A percentile compares a stretch with the other conserved stretches of the same genome.
Conservation (phyloP, 768 basidiomycete genomes). For the Amyloporia xantha region DNA sequence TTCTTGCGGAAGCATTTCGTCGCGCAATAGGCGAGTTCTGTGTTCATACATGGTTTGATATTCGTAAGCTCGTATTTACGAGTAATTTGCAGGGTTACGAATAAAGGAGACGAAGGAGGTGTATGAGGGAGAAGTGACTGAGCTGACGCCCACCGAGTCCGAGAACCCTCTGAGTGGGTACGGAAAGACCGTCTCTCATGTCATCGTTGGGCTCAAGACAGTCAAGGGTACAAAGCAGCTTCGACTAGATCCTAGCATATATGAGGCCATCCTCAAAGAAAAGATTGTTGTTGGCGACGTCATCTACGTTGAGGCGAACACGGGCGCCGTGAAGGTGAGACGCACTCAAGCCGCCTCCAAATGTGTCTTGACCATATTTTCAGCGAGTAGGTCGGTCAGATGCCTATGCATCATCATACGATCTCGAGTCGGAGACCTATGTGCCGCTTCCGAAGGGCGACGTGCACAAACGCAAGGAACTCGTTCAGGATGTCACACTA, state of each 20-base stretch:
- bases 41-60: not conserved
- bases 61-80: no score
- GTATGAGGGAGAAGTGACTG: slow-evolving; percentile 97
- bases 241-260: slow-evolving; percentile 89
- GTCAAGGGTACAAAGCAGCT: slow-evolving; percentile 81
- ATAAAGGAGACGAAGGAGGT: slow-evolving; percentile 99
- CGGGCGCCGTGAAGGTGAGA: slow-evolving; percentile 87
- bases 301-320: slow-evolving; percentile 89
- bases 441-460: slow-evolving; percentile 96
- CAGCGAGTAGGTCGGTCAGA: slow-evolving; percentile 95
- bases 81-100: slow-evolving; percentile 73
- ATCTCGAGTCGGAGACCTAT: slow-evolving; percentile 97
- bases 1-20: slow-evolving; percentile 89
- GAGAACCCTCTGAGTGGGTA: slow-evolving; percentile 97
- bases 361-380: slow-evolving; percentile 1
- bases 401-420: slow-evolving; percentile 95
- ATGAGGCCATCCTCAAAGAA: slow-evolving; percentile 96
- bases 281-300: slow-evolving; percentile 96
- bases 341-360: not conserved
- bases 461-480: slow-evolving; percentile 92
- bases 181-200: slow-evolving; percentile 98
- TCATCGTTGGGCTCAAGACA: slow-evolving; percentile 94
- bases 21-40: slow-evolving; percentile 84
- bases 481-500: slow-evolving; percentile 91
- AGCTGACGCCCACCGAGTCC: slow-evolving; percentile 91